Conservation (phyloP, 192 early-diverging fungal genomes). For the Oehlia diaphana region DNA sequence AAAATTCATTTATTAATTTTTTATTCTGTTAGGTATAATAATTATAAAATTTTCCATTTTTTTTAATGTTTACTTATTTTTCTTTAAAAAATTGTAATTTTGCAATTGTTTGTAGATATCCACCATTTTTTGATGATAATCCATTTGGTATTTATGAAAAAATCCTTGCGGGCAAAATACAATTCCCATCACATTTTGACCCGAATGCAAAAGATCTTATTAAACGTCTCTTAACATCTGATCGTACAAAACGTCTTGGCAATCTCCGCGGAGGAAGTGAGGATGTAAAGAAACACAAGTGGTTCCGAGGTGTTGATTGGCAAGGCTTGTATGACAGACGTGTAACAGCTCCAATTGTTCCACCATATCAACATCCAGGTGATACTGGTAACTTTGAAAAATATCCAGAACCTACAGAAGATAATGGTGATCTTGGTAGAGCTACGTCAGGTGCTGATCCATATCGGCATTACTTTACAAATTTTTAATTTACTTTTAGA, state of each 20-base stretch:
- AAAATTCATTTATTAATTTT: constrained; percentile 18
- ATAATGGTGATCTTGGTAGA: constrained; percentile 45
- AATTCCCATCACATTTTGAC: constrained; percentile 88
- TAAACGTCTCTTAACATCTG: constrained; percentile 86
- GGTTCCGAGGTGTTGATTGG: constrained; percentile 96
- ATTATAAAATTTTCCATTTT: not conserved
- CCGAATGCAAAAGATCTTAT: constrained; percentile 85
- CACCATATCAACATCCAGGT: constrained; percentile 82
- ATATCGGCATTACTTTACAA: constrained; percentile 74
- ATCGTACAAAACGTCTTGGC: constrained; percentile 90
- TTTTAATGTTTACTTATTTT: not conserved
- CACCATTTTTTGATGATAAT: constrained; percentile 98
- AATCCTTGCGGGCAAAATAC: constrained; percentile 87
- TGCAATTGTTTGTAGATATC: constrained; percentile 52
- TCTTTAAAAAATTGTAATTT: not conserved
- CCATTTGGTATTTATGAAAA: constrained; percentile 99
- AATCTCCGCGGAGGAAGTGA: constrained; percentile 82
- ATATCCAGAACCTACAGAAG: constrained; percentile 83
- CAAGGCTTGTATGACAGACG: constrained; percentile 73
- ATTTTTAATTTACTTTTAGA: constrained; percentile 53
- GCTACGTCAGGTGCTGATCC: constrained; percentile 66
- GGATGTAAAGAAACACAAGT: constrained; percentile 92
- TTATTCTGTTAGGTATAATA: not conserved
- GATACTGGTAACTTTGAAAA: constrained; percentile 98
- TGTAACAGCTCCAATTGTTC: constrained; percentile 88